Conservation (phyloP, 352 stramenopile species). For the Globisporangium spiculum region DNA sequence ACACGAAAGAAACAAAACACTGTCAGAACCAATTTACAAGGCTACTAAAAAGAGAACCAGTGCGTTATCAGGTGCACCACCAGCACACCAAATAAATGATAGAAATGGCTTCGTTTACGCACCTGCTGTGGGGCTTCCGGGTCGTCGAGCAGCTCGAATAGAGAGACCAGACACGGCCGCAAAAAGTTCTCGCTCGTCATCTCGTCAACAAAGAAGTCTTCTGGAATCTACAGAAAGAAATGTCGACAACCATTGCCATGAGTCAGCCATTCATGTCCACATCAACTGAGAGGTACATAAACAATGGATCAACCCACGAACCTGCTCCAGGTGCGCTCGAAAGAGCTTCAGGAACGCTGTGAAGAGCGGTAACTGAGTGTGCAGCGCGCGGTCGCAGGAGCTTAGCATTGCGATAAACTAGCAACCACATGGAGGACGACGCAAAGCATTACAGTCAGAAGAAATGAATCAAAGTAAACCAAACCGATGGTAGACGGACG, state of each 20-base stretch:
- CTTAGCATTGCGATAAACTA: slow-evolving; percentile 63
- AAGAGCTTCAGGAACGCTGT: slow-evolving; percentile 57
- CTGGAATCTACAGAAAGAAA: slow-evolving; percentile 36
- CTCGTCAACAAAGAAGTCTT: slow-evolving; percentile 73
- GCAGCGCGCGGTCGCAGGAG: slow-evolving; percentile 54
- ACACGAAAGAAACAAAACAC: neutral
- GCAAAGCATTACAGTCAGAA: too few species aligned
- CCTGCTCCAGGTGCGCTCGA: slow-evolving; percentile 53
- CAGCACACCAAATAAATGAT: neutral
- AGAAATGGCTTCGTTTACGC: neutral
- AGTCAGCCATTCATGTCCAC: neutral
- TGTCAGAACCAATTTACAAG: slow-evolving; percentile 1
- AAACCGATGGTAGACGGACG: neutral
- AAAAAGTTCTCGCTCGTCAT: slow-evolving; percentile 62
- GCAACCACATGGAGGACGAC: slow-evolving; percentile 14
- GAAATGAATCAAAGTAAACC: too few species aligned
- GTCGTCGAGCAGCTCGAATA: slow-evolving; percentile 63
- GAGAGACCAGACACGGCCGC: slow-evolving; percentile 49
- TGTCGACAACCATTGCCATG: neutral
- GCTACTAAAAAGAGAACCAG: neutral
- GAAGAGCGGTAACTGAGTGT: slow-evolving; percentile 42
- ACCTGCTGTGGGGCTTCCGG: slow-evolving; percentile 39
- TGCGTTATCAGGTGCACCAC: slow-evolving; percentile 4
- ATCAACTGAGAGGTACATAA: neutral
- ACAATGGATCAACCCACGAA: slow-evolving; percentile 6